phyloP scores from a whole-genome alignment of 2,329 filamentous ascomycete genomes.

The Pseudogymnoascus sp. region DNA sequence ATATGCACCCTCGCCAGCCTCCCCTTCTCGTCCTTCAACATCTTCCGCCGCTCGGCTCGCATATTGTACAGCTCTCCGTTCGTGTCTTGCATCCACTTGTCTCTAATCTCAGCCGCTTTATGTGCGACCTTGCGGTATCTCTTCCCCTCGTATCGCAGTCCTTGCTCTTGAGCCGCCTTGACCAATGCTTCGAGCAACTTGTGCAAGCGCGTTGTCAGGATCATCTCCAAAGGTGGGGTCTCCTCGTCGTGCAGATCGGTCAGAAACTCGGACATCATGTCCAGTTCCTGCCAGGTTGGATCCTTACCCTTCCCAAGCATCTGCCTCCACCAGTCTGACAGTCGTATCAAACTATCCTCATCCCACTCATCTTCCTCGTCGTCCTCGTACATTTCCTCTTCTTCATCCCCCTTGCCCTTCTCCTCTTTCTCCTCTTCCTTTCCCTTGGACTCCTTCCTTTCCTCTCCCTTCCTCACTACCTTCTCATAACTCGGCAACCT shows the following conservation, averaged over 20 bases:
- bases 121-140: conserved; percentile 2
- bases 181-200: conserved; percentile 19
- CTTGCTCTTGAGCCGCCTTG: background rate
- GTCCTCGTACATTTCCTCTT: background rate
- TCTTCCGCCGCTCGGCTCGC: conserved; percentile 15
- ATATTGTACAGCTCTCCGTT: conserved; percentile 16
- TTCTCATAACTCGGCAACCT: background rate
- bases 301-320: background rate
- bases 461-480: background rate
- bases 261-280: background rate
- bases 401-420: background rate
- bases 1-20: conserved; percentile 3
- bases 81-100: conserved; percentile 19
- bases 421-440: background rate
- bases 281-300: background rate
- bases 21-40: conserved; percentile 15
- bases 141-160: background rate
- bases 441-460: no score
- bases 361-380: conserved; percentile 6
- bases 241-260: background rate
- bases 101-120: conserved; percentile 13
- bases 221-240: conserved; percentile 6
- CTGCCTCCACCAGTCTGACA: conserved; percentile 7
- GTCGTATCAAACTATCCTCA: background rate
- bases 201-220: conserved; percentile 15